These are phyloP conservation scores for Ustilago bromivora DNA, from an alignment of 1,284 basidiomycete genomes.

Conservation along the genomic window DNA sequence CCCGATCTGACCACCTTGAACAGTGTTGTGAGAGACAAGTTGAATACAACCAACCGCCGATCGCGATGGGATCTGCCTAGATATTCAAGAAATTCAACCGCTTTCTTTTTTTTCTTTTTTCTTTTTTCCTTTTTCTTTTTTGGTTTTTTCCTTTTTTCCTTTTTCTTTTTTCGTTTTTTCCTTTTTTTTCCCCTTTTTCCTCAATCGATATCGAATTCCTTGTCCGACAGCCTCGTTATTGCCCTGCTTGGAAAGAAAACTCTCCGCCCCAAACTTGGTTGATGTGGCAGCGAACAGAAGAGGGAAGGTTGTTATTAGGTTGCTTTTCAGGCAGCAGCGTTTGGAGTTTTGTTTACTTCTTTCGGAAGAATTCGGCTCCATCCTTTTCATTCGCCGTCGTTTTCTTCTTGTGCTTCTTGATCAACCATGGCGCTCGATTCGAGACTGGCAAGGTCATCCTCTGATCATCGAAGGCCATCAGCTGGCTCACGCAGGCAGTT, in stretches of 20 bases:
- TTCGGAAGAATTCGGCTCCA: conserved; percentile 31
- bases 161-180: no score
- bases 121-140: neutral
- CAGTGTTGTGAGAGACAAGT: neutral
- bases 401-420: neutral
- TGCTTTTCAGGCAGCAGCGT: conserved; percentile 1
- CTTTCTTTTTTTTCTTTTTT: neutral
- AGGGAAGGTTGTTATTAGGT: conserved; percentile 2
- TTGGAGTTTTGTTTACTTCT: neutral
- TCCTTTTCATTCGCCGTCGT: neutral
- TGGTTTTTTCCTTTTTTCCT: no score
- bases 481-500: no score
- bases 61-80: conserved; percentile 12
- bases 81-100: conserved; percentile 14
- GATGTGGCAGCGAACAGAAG: neutral
- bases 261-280: conserved; percentile 40
- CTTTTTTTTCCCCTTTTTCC: neutral
- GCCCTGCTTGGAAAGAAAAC: neutral
- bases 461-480: no score
- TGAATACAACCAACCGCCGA: neutral
- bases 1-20: neutral
- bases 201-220: conserved; percentile 45
- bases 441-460: neutral
- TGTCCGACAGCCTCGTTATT: conserved; percentile 11
- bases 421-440: neutral